Conservation (phyloP, 2,329 filamentous ascomycete species). For the Pezicula rhizophila region DNA sequence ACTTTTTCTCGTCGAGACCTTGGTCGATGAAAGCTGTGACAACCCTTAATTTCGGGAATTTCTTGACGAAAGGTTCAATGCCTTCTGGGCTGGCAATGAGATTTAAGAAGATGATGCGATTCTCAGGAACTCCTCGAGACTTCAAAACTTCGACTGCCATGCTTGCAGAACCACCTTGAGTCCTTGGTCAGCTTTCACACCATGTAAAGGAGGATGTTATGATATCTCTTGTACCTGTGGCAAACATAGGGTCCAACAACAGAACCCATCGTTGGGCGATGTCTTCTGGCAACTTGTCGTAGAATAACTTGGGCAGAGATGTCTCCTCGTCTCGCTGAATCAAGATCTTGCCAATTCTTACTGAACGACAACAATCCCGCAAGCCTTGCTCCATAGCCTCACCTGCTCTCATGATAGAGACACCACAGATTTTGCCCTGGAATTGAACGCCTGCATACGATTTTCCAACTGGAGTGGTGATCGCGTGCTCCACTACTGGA, state of each 20-base stretch:
- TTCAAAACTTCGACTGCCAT: slow-evolving; percentile 96
- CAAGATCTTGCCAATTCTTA: slow-evolving; percentile 95
- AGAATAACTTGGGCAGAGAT: slow-evolving; percentile 84
- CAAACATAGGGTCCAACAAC: slow-evolving; percentile 97
- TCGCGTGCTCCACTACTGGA: slow-evolving; percentile 79
- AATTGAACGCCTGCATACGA: slow-evolving; percentile 89
- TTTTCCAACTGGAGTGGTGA: slow-evolving; percentile 86
- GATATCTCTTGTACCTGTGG: slow-evolving; percentile 61
- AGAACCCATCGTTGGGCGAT: slow-evolving; percentile 91
- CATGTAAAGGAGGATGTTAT: not conserved
- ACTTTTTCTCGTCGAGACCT: slow-evolving; percentile 98
- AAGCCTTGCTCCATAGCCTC: slow-evolving; percentile 98
- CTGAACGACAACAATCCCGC: slow-evolving; percentile 93
- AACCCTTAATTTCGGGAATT: slow-evolving; percentile 82
- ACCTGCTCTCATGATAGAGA: slow-evolving; percentile 96
- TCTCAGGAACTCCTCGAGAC: slow-evolving; percentile 84
- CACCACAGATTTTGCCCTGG: slow-evolving; percentile 96
- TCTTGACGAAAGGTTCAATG: slow-evolving; percentile 79
- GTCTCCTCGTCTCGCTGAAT: slow-evolving; percentile 98
- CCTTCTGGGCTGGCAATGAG: slow-evolving; percentile 96
- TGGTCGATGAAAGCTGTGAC: slow-evolving; percentile 95
- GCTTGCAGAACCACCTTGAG: slow-evolving; percentile 79
- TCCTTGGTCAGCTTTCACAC: slow-evolving; percentile 2
- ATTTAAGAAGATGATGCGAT: slow-evolving; percentile 93
- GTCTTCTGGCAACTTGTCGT: slow-evolving; percentile 93